These are phyloP conservation scores for Cystobasidium sp. DNA, from an alignment of 1,284 basidiomycete genomes.

Conservation along the genomic window DNA sequence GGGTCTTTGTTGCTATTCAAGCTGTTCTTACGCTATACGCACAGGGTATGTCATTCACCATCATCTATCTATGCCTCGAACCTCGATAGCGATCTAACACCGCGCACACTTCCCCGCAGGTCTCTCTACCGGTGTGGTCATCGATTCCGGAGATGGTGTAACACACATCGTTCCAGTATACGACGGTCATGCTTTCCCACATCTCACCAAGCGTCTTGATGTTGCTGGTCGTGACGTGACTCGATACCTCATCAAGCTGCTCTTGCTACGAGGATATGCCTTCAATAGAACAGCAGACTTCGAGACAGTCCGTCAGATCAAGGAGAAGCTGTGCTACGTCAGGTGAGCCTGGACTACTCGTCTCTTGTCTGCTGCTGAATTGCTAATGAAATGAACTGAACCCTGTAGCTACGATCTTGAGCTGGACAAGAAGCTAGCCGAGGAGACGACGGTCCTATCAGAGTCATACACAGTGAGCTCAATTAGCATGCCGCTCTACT, in stretches of 20 bases:
- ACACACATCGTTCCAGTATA: conserved; percentile 99
- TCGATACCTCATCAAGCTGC: conserved; percentile 95
- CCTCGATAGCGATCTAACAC: background rate
- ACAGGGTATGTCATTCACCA: conserved; percentile 67
- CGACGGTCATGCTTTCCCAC: conserved; percentile 93
- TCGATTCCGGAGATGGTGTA: conserved; percentile 98
- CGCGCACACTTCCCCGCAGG: conserved; percentile 62
- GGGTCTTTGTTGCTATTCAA: conserved; percentile 97
- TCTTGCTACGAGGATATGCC: conserved; percentile 97
- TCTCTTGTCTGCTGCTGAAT: background rate
- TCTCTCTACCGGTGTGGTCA: conserved; percentile 95
- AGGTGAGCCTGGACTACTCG: conserved; percentile 64
- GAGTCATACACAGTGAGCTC: conserved; percentile 84
- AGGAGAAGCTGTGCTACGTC: conserved; percentile 97
- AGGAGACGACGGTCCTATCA: conserved; percentile 95
- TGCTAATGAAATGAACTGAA: background rate
- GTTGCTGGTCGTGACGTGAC: conserved; percentile 98
- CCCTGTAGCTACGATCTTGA: conserved; percentile 86
- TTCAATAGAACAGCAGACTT: conserved; percentile 99
- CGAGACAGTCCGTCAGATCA: conserved; percentile 97
- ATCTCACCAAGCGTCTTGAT: conserved; percentile 89
- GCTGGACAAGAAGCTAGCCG: conserved; percentile 87
- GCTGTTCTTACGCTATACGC: conserved; percentile 97
- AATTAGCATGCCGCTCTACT: conserved; percentile 64
- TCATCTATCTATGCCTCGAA: background rate